Conservation (phyloP, 345 rosid genomes). For the Camelina laxa region DNA sequence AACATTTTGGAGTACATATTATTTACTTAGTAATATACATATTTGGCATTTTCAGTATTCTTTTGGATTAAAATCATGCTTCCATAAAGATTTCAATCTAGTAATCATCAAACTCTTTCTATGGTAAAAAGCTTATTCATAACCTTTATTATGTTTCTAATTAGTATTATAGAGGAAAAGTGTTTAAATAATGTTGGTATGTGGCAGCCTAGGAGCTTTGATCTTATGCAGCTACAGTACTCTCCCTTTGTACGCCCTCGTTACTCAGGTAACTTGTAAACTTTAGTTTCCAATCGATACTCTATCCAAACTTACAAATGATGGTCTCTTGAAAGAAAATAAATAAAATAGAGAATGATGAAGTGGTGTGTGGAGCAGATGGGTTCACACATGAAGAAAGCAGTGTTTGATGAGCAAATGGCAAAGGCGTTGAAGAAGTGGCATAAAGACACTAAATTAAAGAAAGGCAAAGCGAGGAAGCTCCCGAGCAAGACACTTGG, state of each 20-base stretch:
- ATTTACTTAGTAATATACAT: background rate
- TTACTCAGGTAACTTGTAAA: conserved; percentile 72
- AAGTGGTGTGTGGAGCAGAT: conserved; percentile 38
- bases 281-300: background rate
- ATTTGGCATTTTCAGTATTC: conserved; percentile 61
- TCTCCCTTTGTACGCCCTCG: conserved; percentile 87
- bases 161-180: background rate
- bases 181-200: background rate
- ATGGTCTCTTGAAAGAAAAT: background rate
- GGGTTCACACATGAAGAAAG: conserved; percentile 91
- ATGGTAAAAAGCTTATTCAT: conserved; percentile 55
- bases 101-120: conserved; percentile 57
- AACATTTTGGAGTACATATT: background rate
- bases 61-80: conserved; percentile 76
- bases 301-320: background rate
- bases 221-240: conserved; percentile 88
- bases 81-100: conserved; percentile 63
- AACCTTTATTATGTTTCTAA: conserved; percentile 1
- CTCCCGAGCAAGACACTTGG: conserved; percentile 52
- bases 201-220: conserved; percentile 68
- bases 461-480: conserved; percentile 54
- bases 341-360: background rate
- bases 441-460: conserved; percentile 74
- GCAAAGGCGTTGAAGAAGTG: conserved; percentile 92
- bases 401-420: conserved; percentile 90